Conservation (phyloP, 2,329 filamentous ascomycete genomes). For the Ampelomyces quisqualis region DNA sequence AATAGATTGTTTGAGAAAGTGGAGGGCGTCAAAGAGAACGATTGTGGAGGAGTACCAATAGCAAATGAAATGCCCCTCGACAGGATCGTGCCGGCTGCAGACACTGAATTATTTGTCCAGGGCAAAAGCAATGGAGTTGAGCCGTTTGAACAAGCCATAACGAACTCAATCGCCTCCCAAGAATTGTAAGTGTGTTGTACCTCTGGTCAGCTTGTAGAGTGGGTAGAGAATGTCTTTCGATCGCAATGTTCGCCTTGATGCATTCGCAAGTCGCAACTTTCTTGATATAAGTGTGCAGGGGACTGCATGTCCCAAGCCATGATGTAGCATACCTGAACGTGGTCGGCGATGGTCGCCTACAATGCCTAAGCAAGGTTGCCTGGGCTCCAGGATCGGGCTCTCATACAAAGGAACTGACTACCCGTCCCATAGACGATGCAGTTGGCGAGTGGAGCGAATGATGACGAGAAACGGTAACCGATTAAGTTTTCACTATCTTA, state of each 20-base stretch:
- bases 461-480: slow-evolving; percentile 2
- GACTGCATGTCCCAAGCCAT: slow-evolving; percentile 3
- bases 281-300: slow-evolving; percentile 6
- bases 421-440: too few species aligned
- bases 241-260: neutral
- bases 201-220: too few species aligned
- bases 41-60: slow-evolving; percentile 18
- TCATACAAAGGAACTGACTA: slow-evolving; percentile 4
- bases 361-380: slow-evolving; percentile 11
- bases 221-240: neutral
- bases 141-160: slow-evolving; percentile 20
- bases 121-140: slow-evolving; percentile 18
- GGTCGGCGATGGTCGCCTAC: too few species aligned
- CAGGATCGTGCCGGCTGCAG: slow-evolving; percentile 12
- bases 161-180: slow-evolving; percentile 2
- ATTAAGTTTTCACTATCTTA: slow-evolving; percentile 1
- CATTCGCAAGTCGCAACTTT: neutral
- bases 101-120: slow-evolving; percentile 20
- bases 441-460: too few species aligned
- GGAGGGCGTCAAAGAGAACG: slow-evolving; percentile 19
- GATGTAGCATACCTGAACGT: slow-evolving; percentile 7
- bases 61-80: slow-evolving; percentile 19
- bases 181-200: neutral
- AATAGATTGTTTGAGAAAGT: slow-evolving; percentile 18
- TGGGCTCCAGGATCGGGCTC: slow-evolving; percentile 10